These are phyloP conservation scores for Phytophthora fragariae DNA, from an alignment of 352 stramenopile genomes.

Conservation along the genomic window DNA sequence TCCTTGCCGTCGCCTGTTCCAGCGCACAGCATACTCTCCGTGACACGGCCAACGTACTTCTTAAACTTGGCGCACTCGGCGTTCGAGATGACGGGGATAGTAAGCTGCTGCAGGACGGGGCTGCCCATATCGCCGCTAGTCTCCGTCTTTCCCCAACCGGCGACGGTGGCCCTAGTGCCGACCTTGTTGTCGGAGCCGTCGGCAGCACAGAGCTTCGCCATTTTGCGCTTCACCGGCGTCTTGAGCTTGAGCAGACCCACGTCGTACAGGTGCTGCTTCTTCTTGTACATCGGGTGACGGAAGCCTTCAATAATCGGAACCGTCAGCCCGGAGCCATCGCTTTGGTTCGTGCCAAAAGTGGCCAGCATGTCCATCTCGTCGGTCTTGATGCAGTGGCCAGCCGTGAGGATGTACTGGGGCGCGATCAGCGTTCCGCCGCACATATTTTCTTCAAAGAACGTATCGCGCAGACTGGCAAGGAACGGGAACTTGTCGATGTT, in stretches of 20 bases:
- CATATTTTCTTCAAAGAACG: slow-evolving; percentile 45
- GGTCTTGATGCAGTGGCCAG: slow-evolving; percentile 70
- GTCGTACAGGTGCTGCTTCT: slow-evolving; percentile 50
- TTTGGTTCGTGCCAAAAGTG: slow-evolving; percentile 36
- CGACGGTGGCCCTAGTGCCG: slow-evolving; percentile 55
- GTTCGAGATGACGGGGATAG: slow-evolving; percentile 66
- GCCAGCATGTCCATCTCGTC: slow-evolving; percentile 31
- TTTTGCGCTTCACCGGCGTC: slow-evolving; percentile 41
- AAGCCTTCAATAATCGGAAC: slow-evolving; percentile 26
- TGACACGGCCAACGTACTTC: slow-evolving; percentile 61
- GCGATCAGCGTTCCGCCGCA: slow-evolving; percentile 69
- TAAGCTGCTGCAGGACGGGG: slow-evolving; percentile 51
- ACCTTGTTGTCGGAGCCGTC: slow-evolving; percentile 62
- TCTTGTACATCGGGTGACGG: slow-evolving; percentile 40
- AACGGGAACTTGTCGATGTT: slow-evolving; percentile 54
- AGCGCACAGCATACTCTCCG: slow-evolving; percentile 68
- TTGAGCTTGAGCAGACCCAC: slow-evolving; percentile 66
- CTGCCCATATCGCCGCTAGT: slow-evolving; percentile 22
- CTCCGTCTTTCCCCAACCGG: slow-evolving; percentile 69
- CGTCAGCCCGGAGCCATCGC: slow-evolving; percentile 8
- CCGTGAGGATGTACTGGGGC: slow-evolving; percentile 70
- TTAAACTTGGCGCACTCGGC: slow-evolving; percentile 54
- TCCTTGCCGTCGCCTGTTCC: slow-evolving; percentile 53
- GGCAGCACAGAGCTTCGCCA: slow-evolving; percentile 42
- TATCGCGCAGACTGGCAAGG: slow-evolving; percentile 59